A percentile compares a stretch with the other conserved stretches of the same genome.
Conservation (phyloP, 768 basidiomycete genomes). For the Cystobasidium onofrii region DNA sequence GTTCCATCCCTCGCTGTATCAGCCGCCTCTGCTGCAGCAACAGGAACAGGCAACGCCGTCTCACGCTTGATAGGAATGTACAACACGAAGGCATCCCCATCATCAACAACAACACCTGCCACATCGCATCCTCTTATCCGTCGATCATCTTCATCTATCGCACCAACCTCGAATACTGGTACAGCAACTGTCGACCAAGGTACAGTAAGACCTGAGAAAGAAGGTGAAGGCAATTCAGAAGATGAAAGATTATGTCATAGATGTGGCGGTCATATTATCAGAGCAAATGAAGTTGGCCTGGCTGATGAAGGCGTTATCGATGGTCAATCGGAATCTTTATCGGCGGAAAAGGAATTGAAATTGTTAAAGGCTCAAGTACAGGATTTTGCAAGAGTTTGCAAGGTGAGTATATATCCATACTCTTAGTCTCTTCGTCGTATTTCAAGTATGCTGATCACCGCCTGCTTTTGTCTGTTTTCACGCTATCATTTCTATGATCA, state of each 20-base stretch:
- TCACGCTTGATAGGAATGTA: slow-evolving; percentile 4
- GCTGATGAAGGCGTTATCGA: slow-evolving; percentile 14
- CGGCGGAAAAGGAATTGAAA: slow-evolving; percentile 56
- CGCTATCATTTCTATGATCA: too few species aligned
- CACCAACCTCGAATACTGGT: not conserved
- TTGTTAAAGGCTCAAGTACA: slow-evolving; percentile 77
- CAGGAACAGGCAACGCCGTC: slow-evolving; percentile 1
- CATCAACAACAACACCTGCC: not conserved
- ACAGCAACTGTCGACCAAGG: not conserved
- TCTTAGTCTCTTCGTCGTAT: too few species aligned
- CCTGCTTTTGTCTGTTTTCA: too few species aligned
- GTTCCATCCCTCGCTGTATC: not conserved
- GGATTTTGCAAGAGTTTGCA: slow-evolving; percentile 69
- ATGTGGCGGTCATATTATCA: not conserved
- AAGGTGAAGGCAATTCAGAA: not conserved
- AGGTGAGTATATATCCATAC: too few species aligned
- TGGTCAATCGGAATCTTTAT: slow-evolving; percentile 14
- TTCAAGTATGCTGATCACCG: too few species aligned
- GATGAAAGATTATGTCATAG: not conserved
- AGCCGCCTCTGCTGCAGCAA: not conserved
- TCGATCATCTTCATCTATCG: not conserved
- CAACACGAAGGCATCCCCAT: not conserved
- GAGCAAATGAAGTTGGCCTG: not conserved
- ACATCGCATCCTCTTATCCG: not conserved
- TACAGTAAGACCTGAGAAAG: not conserved